These are phyloP conservation scores for Beauveria rudraprayagi DNA, from an alignment of 2,329 filamentous ascomycete genomes.

Conservation along the genomic window DNA sequence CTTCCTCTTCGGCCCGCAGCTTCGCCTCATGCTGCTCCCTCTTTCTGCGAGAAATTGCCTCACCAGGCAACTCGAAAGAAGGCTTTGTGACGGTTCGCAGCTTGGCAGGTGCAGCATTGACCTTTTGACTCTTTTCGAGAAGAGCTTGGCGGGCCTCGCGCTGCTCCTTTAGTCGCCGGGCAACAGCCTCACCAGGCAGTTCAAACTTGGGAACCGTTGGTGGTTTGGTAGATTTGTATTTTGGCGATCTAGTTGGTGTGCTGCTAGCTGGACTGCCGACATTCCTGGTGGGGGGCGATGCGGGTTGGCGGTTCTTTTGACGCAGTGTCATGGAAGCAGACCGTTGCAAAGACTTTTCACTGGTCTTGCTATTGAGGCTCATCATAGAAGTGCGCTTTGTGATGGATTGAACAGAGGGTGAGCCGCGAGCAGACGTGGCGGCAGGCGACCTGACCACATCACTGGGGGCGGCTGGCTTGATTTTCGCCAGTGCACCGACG, in stretches of 20 bases:
- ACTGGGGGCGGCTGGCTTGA: slow-evolving; percentile 25
- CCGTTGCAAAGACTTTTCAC: slow-evolving; percentile 33
- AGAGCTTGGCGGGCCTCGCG: slow-evolving; percentile 44
- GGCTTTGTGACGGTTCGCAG: slow-evolving; percentile 44
- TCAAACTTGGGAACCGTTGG: slow-evolving; percentile 50
- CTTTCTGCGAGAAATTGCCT: slow-evolving; percentile 49
- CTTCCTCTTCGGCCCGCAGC: slow-evolving; percentile 50
- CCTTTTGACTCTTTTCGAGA: slow-evolving; percentile 26
- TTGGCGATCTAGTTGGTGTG: slow-evolving; percentile 6
- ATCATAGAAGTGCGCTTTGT: slow-evolving; percentile 24
- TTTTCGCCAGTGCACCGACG: slow-evolving; percentile 31
- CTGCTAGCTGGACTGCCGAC: slow-evolving; percentile 8
- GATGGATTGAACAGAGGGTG: slow-evolving; percentile 6
- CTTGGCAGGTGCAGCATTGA: slow-evolving; percentile 32
- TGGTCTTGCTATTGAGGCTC: slow-evolving; percentile 28
- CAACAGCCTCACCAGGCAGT: slow-evolving; percentile 54
- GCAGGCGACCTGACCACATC: slow-evolving; percentile 4
- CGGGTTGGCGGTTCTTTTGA: slow-evolving; percentile 17
- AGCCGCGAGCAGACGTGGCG: slow-evolving; percentile 14
- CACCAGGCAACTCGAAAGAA: slow-evolving; percentile 55
- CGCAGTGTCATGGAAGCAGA: slow-evolving; percentile 32
- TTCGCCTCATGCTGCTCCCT: slow-evolving; percentile 48
- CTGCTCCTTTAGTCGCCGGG: slow-evolving; percentile 49
- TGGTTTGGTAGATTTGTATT: slow-evolving; percentile 44
- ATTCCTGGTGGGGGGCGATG: not conserved